These are phyloP conservation scores for Pythium folliculosum DNA, from an alignment of 352 stramenopile species.

Conservation along the genomic window DNA sequence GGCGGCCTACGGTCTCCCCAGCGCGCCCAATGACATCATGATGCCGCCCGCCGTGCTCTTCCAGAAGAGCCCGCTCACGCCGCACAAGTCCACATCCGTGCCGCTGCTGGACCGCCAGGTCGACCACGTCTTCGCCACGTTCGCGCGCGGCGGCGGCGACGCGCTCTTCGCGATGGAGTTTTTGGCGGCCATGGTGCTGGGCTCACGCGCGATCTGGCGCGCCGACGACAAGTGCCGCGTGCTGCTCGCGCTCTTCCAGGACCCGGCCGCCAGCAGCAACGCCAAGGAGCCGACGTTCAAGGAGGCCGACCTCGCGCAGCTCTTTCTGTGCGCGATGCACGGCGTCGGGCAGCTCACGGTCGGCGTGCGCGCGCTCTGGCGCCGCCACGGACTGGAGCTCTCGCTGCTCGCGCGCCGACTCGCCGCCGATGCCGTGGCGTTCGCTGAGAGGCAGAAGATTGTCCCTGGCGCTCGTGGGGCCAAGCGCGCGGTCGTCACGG, in stretches of 20 bases:
- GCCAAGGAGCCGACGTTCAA: conserved; percentile 40
- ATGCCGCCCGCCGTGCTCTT: conserved; percentile 33
- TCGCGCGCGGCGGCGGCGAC: conserved; percentile 24
- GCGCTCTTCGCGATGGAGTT: conserved; percentile 65
- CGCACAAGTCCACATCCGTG: background rate
- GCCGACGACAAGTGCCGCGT: conserved; percentile 56
- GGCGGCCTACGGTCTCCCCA: conserved; percentile 6
- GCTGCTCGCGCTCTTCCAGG: conserved; percentile 59
- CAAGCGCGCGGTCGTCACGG: conserved; percentile 10
- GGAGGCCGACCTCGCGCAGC: conserved; percentile 50
- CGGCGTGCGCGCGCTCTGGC: conserved; percentile 47
- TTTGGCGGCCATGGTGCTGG: conserved; percentile 53
- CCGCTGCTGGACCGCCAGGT: conserved; percentile 52
- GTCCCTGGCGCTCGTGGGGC: background rate
- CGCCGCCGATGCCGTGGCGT: conserved; percentile 24
- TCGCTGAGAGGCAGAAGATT: background rate
- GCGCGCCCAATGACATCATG: conserved; percentile 44
- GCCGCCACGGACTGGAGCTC: conserved; percentile 28
- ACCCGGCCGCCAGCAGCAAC: conserved; percentile 28
- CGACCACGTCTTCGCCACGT: conserved; percentile 69
- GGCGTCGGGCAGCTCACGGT: conserved; percentile 53
- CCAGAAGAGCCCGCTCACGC: conserved; percentile 2
- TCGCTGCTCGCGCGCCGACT: conserved; percentile 26
- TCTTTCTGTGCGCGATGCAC: conserved; percentile 64
- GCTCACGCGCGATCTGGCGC: conserved; percentile 66